A percentile compares a stretch with the other conserved stretches of the same genome.
Conservation (phyloP, 257 asterid species). For the Linaria vulgaris region DNA sequence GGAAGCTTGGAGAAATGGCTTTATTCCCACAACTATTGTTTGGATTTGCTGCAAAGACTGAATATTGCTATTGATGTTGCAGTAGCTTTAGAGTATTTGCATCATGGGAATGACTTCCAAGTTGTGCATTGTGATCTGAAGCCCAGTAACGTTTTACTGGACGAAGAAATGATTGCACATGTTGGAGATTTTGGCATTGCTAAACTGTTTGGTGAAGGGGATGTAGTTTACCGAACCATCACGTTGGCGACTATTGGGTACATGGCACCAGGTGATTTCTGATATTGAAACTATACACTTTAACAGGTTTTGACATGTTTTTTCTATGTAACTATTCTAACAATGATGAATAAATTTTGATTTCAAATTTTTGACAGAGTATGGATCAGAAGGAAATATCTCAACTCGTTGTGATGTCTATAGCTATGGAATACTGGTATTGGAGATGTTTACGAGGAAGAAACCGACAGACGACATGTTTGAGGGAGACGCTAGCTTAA, state of each 20-base stretch:
- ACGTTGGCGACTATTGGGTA: conserved; percentile 36
- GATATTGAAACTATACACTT: not conserved
- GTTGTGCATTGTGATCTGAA: conserved; percentile 32
- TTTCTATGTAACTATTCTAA: too few relatives aligned
- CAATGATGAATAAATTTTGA: too few relatives aligned
- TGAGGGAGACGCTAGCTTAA: conserved; percentile 26
- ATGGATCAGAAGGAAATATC: conserved; percentile 36
- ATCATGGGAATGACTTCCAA: conserved; percentile 24
- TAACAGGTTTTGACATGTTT: not conserved
- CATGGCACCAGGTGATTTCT: conserved; percentile 4
- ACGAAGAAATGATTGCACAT: conserved; percentile 33
- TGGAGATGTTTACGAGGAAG: conserved; percentile 34
- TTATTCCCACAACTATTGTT: conserved; percentile 12
- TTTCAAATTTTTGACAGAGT: conserved; percentile 27
- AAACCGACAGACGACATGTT: conserved; percentile 33
- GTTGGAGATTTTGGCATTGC: conserved; percentile 35
- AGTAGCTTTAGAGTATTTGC: conserved; percentile 26
- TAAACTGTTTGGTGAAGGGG: conserved; percentile 30
- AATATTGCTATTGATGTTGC: conserved; percentile 28
- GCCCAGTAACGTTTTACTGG: conserved; percentile 33
- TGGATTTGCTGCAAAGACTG: conserved; percentile 19
- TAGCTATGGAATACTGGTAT: conserved; percentile 33
- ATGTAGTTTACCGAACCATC: conserved; percentile 24
- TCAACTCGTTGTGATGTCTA: conserved; percentile 33
- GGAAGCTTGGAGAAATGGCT: conserved; percentile 34